Conservation (phyloP, 2,329 filamentous ascomycete genomes). For the Coniochaeta sp. region DNA sequence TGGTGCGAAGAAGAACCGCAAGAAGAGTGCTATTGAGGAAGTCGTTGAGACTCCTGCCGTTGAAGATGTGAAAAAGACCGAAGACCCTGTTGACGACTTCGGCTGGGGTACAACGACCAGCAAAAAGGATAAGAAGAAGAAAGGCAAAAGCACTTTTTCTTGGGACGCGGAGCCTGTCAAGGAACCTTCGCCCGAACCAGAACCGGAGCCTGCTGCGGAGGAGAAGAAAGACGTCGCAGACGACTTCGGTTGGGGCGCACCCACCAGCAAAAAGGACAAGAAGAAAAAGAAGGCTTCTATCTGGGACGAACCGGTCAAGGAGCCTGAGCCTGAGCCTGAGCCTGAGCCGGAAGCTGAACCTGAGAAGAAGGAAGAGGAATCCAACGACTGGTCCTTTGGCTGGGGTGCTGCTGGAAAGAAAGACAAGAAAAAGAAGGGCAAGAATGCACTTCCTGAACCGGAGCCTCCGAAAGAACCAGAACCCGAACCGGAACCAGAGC, state of each 20-base stretch:
- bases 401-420: slow-evolving; percentile 1
- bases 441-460: slow-evolving; percentile 15
- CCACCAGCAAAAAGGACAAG: slow-evolving; percentile 26
- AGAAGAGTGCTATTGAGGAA: slow-evolving; percentile 15
- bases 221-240: slow-evolving; percentile 17
- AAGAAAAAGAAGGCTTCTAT: slow-evolving; percentile 26
- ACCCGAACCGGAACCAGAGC: slow-evolving; percentile 8
- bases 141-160: slow-evolving; percentile 18
- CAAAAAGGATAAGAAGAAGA: slow-evolving; percentile 42
- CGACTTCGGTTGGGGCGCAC: slow-evolving; percentile 17
- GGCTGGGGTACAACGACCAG: slow-evolving; percentile 27
- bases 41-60: slow-evolving; percentile 3
- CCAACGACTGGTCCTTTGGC: slow-evolving; percentile 4
- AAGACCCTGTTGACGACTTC: slow-evolving; percentile 20
- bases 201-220: slow-evolving; percentile 17
- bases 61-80: slow-evolving; percentile 23
- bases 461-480: slow-evolving; percentile 34
- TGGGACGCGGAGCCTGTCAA: slow-evolving; percentile 10
- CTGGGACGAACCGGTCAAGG: slow-evolving; percentile 15
- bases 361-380: slow-evolving; percentile 8
- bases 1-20: slow-evolving; percentile 34
- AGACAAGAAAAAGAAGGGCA: slow-evolving; percentile 19
- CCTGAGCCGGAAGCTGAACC: slow-evolving; percentile 9
- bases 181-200: slow-evolving; percentile 14
- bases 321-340: slow-evolving; percentile 6